Evolutionary conservation across 306 rosid species (phyloP), one percentile per base, ranked within the genome.

Genomic region (Neltuma alba): DNA sequence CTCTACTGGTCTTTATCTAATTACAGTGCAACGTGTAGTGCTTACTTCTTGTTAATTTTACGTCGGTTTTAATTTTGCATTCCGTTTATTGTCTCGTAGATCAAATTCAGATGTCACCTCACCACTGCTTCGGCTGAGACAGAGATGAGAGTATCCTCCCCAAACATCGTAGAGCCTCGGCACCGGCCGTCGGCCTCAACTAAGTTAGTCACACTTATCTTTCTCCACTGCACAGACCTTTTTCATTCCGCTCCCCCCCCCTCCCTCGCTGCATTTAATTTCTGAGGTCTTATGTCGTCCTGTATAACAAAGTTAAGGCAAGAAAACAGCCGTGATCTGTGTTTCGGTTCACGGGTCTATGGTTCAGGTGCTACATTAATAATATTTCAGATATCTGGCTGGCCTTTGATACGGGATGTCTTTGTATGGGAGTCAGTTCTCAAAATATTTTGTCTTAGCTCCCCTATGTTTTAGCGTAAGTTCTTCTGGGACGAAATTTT

Each of bases 71-170:
- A 15, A 38, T 67, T 76, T 38, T 11, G 13, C 38, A 21, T 72
- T 54, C 21, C 21, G 44, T 8, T 31, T 44, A 6, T 64, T 15
- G 72, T 25, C 8, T 65, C 1, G 5, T 42, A 36, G 58, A 52
- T 75, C 48, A 47, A 50, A 76, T 58, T 75, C 79, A 65, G 72
- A 87, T 62, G 80, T 60, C 74, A 48, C 38, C 72, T 81, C 27
- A 60, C 65, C 37, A 15, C 62, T 79, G 75, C 65, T 61, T 74
- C 80, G 57, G 66, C 85, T 67, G 75, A 80, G 79, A 79, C 70
- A 55, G 72, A 79, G 50, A 94, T 94, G 97, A 92, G 97, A 86
- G 89, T 80, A 71, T 75, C 86, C 25, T 83, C 92, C 47, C 88
- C 88, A 0, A 86, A 76, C 82, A 72, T 82, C 72, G 76, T 86